Evolutionary conservation across 2,329 filamentous ascomycete genomes (phyloP).

Genomic region (Meredithiella fracta): DNA sequence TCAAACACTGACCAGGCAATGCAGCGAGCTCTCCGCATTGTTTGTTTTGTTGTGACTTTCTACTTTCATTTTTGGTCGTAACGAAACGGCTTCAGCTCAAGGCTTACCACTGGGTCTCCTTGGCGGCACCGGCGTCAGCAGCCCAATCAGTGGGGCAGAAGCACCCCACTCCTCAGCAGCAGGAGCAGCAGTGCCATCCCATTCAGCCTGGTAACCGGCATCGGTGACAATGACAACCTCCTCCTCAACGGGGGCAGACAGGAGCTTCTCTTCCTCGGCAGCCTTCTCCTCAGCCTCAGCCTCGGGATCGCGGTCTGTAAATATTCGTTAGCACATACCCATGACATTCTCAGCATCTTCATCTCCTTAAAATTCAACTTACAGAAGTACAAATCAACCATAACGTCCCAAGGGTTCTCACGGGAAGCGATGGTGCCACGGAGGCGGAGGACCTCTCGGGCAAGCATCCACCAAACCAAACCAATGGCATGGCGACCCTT

Average conservation of each 20-base stretch:
- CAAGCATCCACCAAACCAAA: conserved; percentile 98
- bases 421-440: conserved; percentile 91
- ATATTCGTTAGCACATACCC: conserved; percentile 1
- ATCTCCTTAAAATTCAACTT: conserved; percentile 22
- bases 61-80: conserved; percentile 15
- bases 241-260: conserved; percentile 65
- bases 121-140: conserved; percentile 33
- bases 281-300: conserved; percentile 98
- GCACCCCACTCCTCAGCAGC: conserved; percentile 49
- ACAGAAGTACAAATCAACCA: conserved; percentile 99
- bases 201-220: conserved; percentile 64
- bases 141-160: conserved; percentile 56
- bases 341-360: neutral
- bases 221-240: conserved; percentile 57
- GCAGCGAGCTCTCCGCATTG: conserved; percentile 13
- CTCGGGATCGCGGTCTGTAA: conserved; percentile 83
- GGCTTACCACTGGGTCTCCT: conserved; percentile 38
- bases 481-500: conserved; percentile 99
- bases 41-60: conserved; percentile 15
- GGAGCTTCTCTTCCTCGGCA: conserved; percentile 68
- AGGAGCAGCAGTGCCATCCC: conserved; percentile 62
- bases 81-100: conserved; percentile 13
- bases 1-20: conserved; percentile 9
- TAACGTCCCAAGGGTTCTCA: conserved; percentile 96
- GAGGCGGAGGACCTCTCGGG: conserved; percentile 97